Percentiles rank a stretch among this genome's conserved stretches.
Evolutionary conservation across 371 early-diverging fungal species (phyloP).

Genomic region (Mucor circinelloides): DNA sequence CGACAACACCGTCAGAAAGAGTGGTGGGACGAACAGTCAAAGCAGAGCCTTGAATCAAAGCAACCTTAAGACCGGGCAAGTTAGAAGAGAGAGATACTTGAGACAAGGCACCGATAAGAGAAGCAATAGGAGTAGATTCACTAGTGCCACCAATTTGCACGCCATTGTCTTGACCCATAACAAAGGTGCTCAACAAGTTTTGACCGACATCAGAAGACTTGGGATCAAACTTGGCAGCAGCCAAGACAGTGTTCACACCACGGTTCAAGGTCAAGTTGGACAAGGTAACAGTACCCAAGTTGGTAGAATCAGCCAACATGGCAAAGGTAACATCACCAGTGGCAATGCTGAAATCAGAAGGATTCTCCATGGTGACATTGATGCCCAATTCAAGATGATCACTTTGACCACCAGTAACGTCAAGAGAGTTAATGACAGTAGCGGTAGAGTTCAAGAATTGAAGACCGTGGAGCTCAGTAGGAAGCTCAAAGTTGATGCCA

Average conservation of each 20-base stretch:
- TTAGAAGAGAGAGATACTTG: slow-evolving; percentile 46
- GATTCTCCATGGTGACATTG: slow-evolving; percentile 61
- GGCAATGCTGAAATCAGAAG: slow-evolving; percentile 58
- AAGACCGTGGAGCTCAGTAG: slow-evolving; percentile 57
- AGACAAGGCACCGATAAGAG: slow-evolving; percentile 49
- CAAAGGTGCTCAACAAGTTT: slow-evolving; percentile 54
- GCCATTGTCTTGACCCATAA: slow-evolving; percentile 54
- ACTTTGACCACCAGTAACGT: slow-evolving; percentile 59
- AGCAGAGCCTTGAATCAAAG: slow-evolving; percentile 50
- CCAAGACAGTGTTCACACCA: slow-evolving; percentile 50
- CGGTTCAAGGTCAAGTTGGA: slow-evolving; percentile 49
- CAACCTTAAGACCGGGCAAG: slow-evolving; percentile 57
- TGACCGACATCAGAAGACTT: slow-evolving; percentile 50
- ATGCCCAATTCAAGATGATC: slow-evolving; percentile 55
- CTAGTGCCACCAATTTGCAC: slow-evolving; percentile 53
- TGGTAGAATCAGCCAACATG: slow-evolving; percentile 41
- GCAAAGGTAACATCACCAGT: slow-evolving; percentile 56
- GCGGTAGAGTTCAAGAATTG: slow-evolving; percentile 64
- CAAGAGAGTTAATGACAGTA: slow-evolving; percentile 58
- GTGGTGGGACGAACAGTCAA: slow-evolving; percentile 51
- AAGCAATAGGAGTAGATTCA: slow-evolving; percentile 49
- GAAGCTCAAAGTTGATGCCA: slow-evolving; percentile 61
- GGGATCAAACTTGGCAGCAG: slow-evolving; percentile 54
- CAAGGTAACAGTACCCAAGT: slow-evolving; percentile 55
- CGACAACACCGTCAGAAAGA: slow-evolving; percentile 45